Conservation (phyloP, 345 rosid species). For the Citrus reticulata region DNA sequence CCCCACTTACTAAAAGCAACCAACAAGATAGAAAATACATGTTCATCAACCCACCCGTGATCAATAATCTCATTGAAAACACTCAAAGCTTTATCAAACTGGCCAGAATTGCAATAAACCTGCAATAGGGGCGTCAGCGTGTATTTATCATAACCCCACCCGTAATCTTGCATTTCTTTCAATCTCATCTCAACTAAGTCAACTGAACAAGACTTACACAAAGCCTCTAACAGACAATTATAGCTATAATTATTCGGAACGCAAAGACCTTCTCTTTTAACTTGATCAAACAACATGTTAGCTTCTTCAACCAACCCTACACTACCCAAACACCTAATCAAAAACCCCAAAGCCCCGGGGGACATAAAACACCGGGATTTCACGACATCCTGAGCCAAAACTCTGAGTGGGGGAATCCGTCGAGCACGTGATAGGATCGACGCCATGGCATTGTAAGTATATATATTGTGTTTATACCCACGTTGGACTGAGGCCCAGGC, state of each 20-base stretch:
- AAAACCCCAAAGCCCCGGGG: conserved; percentile 77
- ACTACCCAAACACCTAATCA: conserved; percentile 72
- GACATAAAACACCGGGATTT: conserved; percentile 55
- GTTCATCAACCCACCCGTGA: conserved; percentile 67
- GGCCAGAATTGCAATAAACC: conserved; percentile 59
- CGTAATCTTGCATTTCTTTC: conserved; percentile 59
- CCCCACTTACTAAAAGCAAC: conserved; percentile 68
- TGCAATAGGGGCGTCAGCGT: conserved; percentile 75
- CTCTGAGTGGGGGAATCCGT: conserved; percentile 65
- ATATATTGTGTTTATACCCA: conserved; percentile 60
- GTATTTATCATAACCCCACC: conserved; percentile 53
- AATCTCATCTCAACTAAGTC: conserved; percentile 61
- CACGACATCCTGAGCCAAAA: conserved; percentile 40
- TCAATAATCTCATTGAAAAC: conserved; percentile 51
- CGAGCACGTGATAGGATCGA: conserved; percentile 89
- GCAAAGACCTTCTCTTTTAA: conserved; percentile 52
- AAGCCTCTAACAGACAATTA: conserved; percentile 75
- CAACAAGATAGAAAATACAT: conserved; percentile 53
- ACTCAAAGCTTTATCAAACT: conserved; percentile 45
- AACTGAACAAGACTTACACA: conserved; percentile 48
- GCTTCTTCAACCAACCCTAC: conserved; percentile 69
- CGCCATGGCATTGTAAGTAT: conserved; percentile 85
- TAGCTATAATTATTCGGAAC: conserved; percentile 62
- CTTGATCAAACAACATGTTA: conserved; percentile 58
- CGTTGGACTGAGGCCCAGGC: conserved; percentile 58